Evolutionary conservation across 1,284 basidiomycete genomes (phyloP).

Genomic region (Agroathelia rolfsii): DNA sequence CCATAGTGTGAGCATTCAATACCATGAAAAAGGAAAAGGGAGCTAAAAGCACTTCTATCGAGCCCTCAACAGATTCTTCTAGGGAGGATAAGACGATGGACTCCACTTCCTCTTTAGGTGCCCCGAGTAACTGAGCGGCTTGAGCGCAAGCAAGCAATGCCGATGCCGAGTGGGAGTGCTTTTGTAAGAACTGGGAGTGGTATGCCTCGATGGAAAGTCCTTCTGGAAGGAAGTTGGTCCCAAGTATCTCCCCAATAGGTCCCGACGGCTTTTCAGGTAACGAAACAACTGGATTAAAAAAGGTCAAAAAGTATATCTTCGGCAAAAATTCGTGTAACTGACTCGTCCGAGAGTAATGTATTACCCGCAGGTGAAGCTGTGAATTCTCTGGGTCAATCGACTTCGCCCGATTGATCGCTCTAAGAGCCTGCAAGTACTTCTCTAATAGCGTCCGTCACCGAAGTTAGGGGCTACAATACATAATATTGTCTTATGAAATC

Average conservation of each 20-base stretch:
- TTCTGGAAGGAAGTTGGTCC: constrained; percentile 41
- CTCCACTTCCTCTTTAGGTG: constrained; percentile 49
- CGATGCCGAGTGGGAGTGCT: constrained; percentile 34
- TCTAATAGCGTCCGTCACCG: constrained; percentile 35
- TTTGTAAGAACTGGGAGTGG: constrained; percentile 71
- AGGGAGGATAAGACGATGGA: constrained; percentile 44
- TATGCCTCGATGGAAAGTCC: constrained; percentile 52
- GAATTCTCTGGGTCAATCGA: constrained; percentile 50
- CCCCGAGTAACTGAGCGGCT: constrained; percentile 35
- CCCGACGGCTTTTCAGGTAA: constrained; percentile 31
- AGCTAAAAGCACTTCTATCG: constrained; percentile 1
- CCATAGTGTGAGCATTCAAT: too few species aligned
- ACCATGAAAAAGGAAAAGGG: neutral
- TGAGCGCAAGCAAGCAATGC: constrained; percentile 57
- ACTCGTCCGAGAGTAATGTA: constrained; percentile 57
- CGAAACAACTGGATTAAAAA: constrained; percentile 27
- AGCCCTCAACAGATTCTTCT: constrained; percentile 31
- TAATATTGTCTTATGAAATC: too few species aligned
- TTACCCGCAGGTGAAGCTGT: constrained; percentile 60
- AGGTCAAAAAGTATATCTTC: neutral
- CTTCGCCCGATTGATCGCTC: constrained; percentile 56
- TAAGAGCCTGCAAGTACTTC: constrained; percentile 71
- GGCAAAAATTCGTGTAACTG: constrained; percentile 13
- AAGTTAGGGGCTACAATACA: too few species aligned
- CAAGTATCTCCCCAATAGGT: constrained; percentile 34